These are phyloP conservation scores for Pythium pectinolyticum DNA, from an alignment of 352 stramenopile genomes.

Conservation along the genomic window DNA sequence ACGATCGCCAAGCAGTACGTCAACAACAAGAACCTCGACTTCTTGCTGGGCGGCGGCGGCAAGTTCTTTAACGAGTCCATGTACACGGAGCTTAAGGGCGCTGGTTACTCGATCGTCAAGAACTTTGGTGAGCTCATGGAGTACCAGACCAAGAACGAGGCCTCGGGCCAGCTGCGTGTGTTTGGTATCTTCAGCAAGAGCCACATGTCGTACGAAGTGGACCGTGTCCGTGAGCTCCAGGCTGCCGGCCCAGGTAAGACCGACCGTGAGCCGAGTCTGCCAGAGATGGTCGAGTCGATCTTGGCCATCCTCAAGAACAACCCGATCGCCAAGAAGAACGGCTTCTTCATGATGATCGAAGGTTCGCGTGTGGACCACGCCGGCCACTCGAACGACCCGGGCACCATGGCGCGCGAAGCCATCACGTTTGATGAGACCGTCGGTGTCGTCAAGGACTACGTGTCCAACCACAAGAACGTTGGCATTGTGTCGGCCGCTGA, in stretches of 20 bases:
- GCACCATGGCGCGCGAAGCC: conserved; percentile 65
- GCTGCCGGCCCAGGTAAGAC: conserved; percentile 35
- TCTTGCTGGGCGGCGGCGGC: conserved; percentile 51
- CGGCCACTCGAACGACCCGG: conserved; percentile 65
- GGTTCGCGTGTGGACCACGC: conserved; percentile 71
- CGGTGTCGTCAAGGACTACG: conserved; percentile 58
- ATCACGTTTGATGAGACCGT: conserved; percentile 73
- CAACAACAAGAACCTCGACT: conserved; percentile 69
- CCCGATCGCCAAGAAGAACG: conserved; percentile 65
- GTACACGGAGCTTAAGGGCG: conserved; percentile 39
- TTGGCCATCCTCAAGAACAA: conserved; percentile 67
- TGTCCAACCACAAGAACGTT: conserved; percentile 49
- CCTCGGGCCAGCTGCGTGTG: conserved; percentile 46
- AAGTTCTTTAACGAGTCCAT: conserved; percentile 55
- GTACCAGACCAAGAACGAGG: conserved; percentile 51
- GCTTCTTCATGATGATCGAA: conserved; percentile 79
- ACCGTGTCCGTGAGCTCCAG: conserved; percentile 43
- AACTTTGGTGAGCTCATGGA: conserved; percentile 56
- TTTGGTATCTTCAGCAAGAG: conserved; percentile 61
- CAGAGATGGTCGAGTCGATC: conserved; percentile 66
- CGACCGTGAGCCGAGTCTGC: conserved; percentile 50
- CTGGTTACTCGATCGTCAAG: conserved; percentile 51
- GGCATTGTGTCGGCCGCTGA: conserved; percentile 59
- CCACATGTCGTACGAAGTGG: conserved; percentile 75
- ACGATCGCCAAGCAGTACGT: conserved; percentile 63